Conservation (phyloP, 495 filamentous ascomycete genomes). For the Podospora anserina region DNA sequence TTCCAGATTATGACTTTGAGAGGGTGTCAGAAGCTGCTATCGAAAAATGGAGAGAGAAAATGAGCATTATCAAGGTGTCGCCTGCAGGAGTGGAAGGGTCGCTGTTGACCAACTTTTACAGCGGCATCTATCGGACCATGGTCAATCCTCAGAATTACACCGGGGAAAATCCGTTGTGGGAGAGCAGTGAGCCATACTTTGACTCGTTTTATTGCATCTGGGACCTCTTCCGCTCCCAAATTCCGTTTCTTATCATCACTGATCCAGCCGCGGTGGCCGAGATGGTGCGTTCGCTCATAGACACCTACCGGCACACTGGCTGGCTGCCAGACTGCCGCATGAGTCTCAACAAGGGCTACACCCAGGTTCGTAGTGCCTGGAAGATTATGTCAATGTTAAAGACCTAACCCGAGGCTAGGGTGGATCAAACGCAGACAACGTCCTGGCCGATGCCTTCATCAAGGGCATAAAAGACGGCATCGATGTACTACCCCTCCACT, state of each 20-base stretch:
- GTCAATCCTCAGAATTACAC: slow-evolving; percentile 76
- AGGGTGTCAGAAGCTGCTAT: slow-evolving; percentile 51
- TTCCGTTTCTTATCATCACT: slow-evolving; percentile 65
- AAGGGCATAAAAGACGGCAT: slow-evolving; percentile 62
- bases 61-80: slow-evolving; percentile 57
- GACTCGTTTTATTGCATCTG: slow-evolving; percentile 79
- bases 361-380: slow-evolving; percentile 42
- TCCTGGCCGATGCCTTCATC: slow-evolving; percentile 66
- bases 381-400: slow-evolving; percentile 3
- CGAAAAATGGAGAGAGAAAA: slow-evolving; percentile 59
- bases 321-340: slow-evolving; percentile 67
- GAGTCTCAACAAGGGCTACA: slow-evolving; percentile 65
- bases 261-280: slow-evolving; percentile 62
- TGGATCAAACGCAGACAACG: slow-evolving; percentile 75
- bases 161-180: slow-evolving; percentile 73
- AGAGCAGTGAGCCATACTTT: slow-evolving; percentile 70
- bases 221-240: slow-evolving; percentile 71
- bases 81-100: slow-evolving; percentile 52
- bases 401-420: slow-evolving; percentile 37
- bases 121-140: slow-evolving; percentile 67
- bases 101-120: slow-evolving; percentile 64
- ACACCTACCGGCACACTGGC: slow-evolving; percentile 68
- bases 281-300: slow-evolving; percentile 68
- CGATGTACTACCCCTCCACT: slow-evolving; percentile 41
- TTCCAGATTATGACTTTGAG: slow-evolving; percentile 65